A percentile compares a stretch with the other conserved stretches of the same genome.
Evolutionary conservation across 139 green algal genomes (phyloP).

Genomic region (Chlorella sp.): DNA sequence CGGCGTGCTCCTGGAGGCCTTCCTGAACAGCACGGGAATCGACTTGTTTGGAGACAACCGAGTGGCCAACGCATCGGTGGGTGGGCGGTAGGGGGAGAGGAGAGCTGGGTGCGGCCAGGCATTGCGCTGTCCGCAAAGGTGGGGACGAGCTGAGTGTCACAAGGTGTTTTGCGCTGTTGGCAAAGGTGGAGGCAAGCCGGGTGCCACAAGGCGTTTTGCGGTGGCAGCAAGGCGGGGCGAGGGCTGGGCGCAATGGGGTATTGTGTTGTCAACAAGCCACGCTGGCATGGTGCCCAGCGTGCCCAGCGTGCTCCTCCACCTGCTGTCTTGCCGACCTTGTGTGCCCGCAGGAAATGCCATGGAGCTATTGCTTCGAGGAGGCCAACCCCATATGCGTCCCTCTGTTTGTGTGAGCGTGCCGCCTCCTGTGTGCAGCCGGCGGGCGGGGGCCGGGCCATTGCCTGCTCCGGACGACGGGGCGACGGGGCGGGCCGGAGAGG

Average conservation of each 20-base stretch:
- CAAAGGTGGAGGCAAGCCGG: no score
- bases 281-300: background rate
- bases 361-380: conserved; percentile 18
- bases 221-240: no score
- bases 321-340: no score
- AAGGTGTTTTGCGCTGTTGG: no score
- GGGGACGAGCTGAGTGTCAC: no score
- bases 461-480: no score
- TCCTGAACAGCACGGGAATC: background rate
- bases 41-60: background rate
- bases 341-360: conserved; percentile 16
- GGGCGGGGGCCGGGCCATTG: no score
- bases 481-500: no score
- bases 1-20: background rate
- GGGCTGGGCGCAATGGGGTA: background rate
- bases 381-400: background rate
- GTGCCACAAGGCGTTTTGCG: no score
- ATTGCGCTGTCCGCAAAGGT: background rate
- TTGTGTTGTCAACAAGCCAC: background rate
- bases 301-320: no score
- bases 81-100: no score
- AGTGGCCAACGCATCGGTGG: no score
- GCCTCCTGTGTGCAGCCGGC: background rate
- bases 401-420: background rate
- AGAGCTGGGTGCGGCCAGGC: background rate